Conservation (phyloP, 2,329 filamentous ascomycete species). For the Teratosphaeria viscida region DNA sequence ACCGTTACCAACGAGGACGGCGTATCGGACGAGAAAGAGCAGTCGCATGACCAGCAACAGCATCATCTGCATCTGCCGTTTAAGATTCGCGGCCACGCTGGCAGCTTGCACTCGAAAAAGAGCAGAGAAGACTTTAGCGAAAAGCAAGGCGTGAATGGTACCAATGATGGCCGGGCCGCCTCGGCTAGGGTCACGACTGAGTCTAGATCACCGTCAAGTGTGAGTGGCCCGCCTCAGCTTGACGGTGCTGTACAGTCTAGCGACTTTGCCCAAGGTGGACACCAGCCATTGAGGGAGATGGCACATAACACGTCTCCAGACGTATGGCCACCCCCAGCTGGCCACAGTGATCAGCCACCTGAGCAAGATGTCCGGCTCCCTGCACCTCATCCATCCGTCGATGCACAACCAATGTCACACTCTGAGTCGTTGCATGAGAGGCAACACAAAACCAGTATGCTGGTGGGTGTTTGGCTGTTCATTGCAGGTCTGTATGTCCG, state of each 20-base stretch:
- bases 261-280: background rate
- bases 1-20: slow-evolving; percentile 61
- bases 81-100: slow-evolving; percentile 12
- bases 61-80: slow-evolving; percentile 24
- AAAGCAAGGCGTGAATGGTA: slow-evolving; percentile 1
- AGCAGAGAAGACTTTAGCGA: slow-evolving; percentile 6
- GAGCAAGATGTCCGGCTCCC: slow-evolving; percentile 35
- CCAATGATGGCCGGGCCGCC: background rate
- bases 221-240: background rate
- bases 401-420: slow-evolving; percentile 33
- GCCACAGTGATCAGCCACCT: slow-evolving; percentile 31
- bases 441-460: slow-evolving; percentile 45
- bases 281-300: slow-evolving; percentile 15
- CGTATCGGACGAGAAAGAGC: slow-evolving; percentile 23
- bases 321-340: slow-evolving; percentile 25
- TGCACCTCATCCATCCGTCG: slow-evolving; percentile 26
- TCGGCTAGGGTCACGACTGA: slow-evolving; percentile 1
- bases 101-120: slow-evolving; percentile 7
- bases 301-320: slow-evolving; percentile 30
- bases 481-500: slow-evolving; percentile 81
- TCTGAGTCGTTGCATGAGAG: slow-evolving; percentile 43
- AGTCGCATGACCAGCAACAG: slow-evolving; percentile 28
- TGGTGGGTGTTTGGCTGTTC: slow-evolving; percentile 81
- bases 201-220: background rate
- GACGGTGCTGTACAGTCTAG: background rate